These are phyloP conservation scores for Phytophthora idaei DNA, from an alignment of 352 stramenopile genomes.

Conservation along the genomic window DNA sequence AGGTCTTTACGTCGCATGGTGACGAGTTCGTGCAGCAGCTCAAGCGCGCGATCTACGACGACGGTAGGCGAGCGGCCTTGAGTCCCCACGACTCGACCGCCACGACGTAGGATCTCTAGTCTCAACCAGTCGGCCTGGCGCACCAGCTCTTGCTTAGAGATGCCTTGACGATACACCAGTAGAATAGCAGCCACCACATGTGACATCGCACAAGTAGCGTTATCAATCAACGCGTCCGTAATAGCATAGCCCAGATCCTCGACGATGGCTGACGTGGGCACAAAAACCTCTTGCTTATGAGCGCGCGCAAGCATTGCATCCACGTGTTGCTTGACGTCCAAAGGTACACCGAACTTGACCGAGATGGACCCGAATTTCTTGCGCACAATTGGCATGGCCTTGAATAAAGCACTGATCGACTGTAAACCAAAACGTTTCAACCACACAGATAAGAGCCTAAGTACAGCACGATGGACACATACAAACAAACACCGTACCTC, in stretches of 20 bases:
- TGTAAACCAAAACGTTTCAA: conserved; percentile 14
- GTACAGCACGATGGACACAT: background rate
- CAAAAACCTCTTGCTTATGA: conserved; percentile 41
- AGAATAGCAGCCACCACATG: conserved; percentile 78
- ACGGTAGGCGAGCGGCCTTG: conserved; percentile 70
- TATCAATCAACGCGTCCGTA: conserved; percentile 70
- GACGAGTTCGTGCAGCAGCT: conserved; percentile 74
- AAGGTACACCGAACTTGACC: conserved; percentile 73
- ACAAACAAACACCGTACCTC: conserved; percentile 40
- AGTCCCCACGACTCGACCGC: conserved; percentile 71
- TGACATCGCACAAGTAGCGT: conserved; percentile 74
- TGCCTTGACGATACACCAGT: conserved; percentile 81
- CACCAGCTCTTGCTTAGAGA: conserved; percentile 72
- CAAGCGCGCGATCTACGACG: conserved; percentile 70
- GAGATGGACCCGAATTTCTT: conserved; percentile 87
- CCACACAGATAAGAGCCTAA: background rate
- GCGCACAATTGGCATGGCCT: conserved; percentile 68
- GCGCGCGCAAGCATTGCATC: conserved; percentile 29
- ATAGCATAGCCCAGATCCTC: conserved; percentile 76
- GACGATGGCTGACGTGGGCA: conserved; percentile 48
- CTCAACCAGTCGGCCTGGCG: conserved; percentile 79
- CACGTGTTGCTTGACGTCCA: conserved; percentile 69
- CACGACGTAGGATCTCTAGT: conserved; percentile 69
- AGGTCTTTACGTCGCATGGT: conserved; percentile 76
- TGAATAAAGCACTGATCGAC: conserved; percentile 71